Percentiles rank a stretch among this genome's conserved stretches.
phyloP scores from a whole-genome alignment of 345 rosid species.

The Erysimum cheiranthoides region DNA sequence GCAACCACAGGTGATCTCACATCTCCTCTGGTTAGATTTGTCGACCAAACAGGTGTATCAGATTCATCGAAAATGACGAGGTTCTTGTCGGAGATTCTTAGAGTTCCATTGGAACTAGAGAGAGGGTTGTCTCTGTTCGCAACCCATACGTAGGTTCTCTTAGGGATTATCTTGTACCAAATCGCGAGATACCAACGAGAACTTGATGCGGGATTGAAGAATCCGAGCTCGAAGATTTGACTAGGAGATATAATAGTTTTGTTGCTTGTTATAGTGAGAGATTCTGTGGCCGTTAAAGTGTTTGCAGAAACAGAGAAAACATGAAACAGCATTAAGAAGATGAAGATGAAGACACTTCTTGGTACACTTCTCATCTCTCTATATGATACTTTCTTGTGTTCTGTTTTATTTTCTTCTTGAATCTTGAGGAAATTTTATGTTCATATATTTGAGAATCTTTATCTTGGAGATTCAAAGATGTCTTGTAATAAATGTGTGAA shows the following conservation, averaged over 20 bases:
- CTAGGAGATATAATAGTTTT: conserved; percentile 62
- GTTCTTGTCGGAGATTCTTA: not conserved
- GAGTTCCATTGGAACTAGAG: not conserved
- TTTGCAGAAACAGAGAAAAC: conserved; percentile 44
- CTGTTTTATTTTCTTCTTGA: not conserved
- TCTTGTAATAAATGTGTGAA: too few species aligned
- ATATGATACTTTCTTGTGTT: not conserved
- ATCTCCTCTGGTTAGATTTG: not conserved
- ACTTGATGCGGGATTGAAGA: conserved; percentile 49
- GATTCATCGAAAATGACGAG: not conserved
- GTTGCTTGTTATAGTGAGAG: conserved; percentile 44
- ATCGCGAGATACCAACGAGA: not conserved
- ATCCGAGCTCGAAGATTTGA: conserved; percentile 63
- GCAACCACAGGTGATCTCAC: conserved; percentile 8
- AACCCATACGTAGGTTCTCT: not conserved
- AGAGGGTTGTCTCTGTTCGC: not conserved
- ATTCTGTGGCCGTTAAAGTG: conserved; percentile 44
- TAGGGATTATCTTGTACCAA: not conserved
- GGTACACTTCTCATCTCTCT: conserved; percentile 34
- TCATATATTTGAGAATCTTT: too few species aligned
- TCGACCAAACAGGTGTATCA: not conserved
- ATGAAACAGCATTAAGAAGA: conserved; percentile 40
- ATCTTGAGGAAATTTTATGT: too few species aligned
- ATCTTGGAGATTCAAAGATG: too few species aligned
- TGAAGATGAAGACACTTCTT: conserved; percentile 10